Percentiles rank a stretch among this genome's conserved stretches.
Evolutionary conservation across 1,284 basidiomycete species (phyloP).

Genomic region (Boletus mariae): DNA sequence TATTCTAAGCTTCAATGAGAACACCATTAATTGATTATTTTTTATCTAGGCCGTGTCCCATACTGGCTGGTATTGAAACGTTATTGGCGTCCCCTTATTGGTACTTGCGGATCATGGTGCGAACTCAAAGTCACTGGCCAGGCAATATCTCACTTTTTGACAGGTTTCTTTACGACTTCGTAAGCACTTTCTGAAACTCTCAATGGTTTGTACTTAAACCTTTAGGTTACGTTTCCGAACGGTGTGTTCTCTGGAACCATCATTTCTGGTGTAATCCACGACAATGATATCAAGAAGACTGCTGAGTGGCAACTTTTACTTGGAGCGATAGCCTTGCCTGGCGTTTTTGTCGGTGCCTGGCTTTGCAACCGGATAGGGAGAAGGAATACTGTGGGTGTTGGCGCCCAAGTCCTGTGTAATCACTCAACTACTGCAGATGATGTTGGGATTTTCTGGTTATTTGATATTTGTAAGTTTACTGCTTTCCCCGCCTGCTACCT

Average conservation of each 20-base stretch:
- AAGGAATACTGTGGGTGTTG: conserved; percentile 51
- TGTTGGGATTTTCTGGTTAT: conserved; percentile 73
- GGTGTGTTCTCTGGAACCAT: conserved; percentile 66
- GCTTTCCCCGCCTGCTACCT: not conserved
- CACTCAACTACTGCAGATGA: conserved; percentile 46
- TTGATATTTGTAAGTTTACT: conserved; percentile 52
- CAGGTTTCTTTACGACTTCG: conserved; percentile 76
- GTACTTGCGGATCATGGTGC: conserved; percentile 70
- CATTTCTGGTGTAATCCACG: conserved; percentile 56
- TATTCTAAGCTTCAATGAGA: not conserved
- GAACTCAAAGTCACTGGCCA: conserved; percentile 9
- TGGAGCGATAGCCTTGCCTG: conserved; percentile 65
- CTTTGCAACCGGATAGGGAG: conserved; percentile 64
- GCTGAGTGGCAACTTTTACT: conserved; percentile 75
- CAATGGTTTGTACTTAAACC: not conserved
- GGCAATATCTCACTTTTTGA: conserved; percentile 8
- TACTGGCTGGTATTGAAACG: conserved; percentile 58
- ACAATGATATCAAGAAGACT: conserved; percentile 51
- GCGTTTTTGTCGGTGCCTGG: conserved; percentile 54
- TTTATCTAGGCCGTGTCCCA: conserved; percentile 50
- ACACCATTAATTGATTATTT: conserved; percentile 4
- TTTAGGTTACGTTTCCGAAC: conserved; percentile 67
- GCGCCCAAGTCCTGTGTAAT: not conserved
- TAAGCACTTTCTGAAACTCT: conserved; percentile 26
- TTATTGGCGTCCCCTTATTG: conserved; percentile 69